Evolutionary conservation across 1,284 basidiomycete species (phyloP), one percentile per base, ranked within the genome.

Genomic region (Waitea zeae): DNA sequence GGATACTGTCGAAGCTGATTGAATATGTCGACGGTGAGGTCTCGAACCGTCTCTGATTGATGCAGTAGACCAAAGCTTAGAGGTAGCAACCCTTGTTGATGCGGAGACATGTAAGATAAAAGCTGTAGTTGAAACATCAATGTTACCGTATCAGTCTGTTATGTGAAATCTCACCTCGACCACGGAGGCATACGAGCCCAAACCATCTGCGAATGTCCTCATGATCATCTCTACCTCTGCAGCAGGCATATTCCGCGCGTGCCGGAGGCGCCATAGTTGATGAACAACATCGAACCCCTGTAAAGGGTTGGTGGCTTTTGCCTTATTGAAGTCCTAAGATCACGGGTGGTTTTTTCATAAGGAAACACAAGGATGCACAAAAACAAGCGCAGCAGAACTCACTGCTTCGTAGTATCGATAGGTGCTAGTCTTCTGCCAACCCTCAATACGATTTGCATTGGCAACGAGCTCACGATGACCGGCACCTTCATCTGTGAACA

Each of bases 31-130:
- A 96, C 69, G 0, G 83, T 79, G 12, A 71, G 61, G 20, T 86
- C 77, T 20, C 89, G 72, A 17, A 93, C 71, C 7, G 57, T 50
- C 41, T 79, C 67, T 24, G 67, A 67, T 28, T 86, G 82, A 55
- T 97, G 92, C 55, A 96, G 89, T 3, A 97, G 61, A 1, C 87
- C 84, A 51, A 92, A 87, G 15, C 79, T 79, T 17, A 98, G 58
- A 9, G 88, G 82, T 17, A 84, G 58, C 27, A 97, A 58, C 1
- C 93, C 93, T 26, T 88, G 86, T 4, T 67, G 62, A 45, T 90
- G 80, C 2, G 78, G 70, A 4, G 90, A 77, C 20, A 81, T 54
- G 38, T 70, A 62, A 1, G 89, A 70, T 14, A 96, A 59, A 9
- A 96, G 61, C 89, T 95, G 17, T 33, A n/a, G 19, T n/a, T n/a